Conservation (phyloP, 176 grass and related monocot genomes). For the Carex myosuroides region DNA sequence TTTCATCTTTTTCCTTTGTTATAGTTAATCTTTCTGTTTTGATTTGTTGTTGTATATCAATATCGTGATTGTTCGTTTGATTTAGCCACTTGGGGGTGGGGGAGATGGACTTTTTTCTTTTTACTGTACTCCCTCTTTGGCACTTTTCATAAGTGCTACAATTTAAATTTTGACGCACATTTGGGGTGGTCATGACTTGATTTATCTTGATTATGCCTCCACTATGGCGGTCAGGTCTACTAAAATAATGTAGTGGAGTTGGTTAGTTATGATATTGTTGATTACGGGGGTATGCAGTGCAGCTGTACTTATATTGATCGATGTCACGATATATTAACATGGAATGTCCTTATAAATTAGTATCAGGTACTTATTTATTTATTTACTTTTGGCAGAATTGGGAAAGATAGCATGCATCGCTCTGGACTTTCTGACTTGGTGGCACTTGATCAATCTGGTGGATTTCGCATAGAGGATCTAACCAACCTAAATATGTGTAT, state of each 20-base stretch:
- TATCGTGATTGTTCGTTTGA: background rate
- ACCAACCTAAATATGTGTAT: conserved; percentile 50
- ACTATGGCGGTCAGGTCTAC: background rate
- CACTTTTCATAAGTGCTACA: background rate
- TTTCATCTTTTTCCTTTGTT: background rate
- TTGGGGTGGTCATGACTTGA: background rate
- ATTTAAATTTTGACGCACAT: background rate
- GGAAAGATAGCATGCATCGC: conserved; percentile 53
- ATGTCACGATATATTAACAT: background rate
- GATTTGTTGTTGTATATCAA: background rate
- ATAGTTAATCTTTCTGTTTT: background rate
- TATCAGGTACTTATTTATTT: background rate
- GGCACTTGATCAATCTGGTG: conserved; percentile 45
- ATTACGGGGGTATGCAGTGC: background rate
- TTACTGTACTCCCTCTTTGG: background rate
- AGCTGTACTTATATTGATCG: background rate
- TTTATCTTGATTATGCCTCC: background rate
- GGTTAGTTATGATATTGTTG: background rate
- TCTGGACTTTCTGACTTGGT: conserved; percentile 51
- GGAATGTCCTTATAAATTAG: background rate
- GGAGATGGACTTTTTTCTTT: background rate
- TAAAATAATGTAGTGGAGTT: conserved; percentile 2
- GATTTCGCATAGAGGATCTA: conserved; percentile 57
- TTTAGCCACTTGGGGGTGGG: background rate
- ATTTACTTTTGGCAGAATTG: conserved; percentile 32